Evolutionary conservation across 1,284 basidiomycete genomes (phyloP), one percentile per base, ranked within the genome.

Genomic region (Malassezia globosa): DNA sequence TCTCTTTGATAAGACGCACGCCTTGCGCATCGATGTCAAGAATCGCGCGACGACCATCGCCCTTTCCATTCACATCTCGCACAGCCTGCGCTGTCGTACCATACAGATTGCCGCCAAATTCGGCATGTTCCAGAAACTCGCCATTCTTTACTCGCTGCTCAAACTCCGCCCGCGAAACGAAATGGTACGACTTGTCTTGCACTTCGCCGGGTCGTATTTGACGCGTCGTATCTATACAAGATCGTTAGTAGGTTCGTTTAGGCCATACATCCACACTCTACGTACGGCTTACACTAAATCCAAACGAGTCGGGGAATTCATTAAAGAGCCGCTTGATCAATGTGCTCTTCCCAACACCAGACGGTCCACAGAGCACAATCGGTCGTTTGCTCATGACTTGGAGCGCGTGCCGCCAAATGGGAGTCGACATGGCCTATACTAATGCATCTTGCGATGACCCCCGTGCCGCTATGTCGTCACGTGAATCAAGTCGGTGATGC

Each of bases 311-410:
- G 4, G 88, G 89, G 63, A 79, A 81, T 37, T 88, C 83, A 25
- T 75, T 76, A 67, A 96, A 88, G 41, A 99, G 81, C 42, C 81
- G 81, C 55, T 80, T 80, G 53, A 97, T 79, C 44, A 96, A 81
- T 0, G 92, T 94, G 64, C 84, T 87, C 73, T 96, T 97, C 46
- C 92, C 92, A 1, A 89, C 85, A 19, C 92, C 92, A 1, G 87
- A 90, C 0, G 84, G 85, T 0, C 85, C 85, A 55, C 81, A 85
- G 41, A 86, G 76, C 35, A 87, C 81, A 46, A 87, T 78, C 7
- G 84, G 85, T 22, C 64, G 58, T 42, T 25, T 34, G 22, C 37
- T 38, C 41, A 43, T 43, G 41, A n/a, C 10, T 14, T 25, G 11
- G 6, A 10, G 11, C 10, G 16, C 5, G 29, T 5, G 29, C 29